Evolutionary conservation across 768 basidiomycete species (phyloP), one percentile per base, ranked within the genome.

Genomic region (Suillus cothurnatus): DNA sequence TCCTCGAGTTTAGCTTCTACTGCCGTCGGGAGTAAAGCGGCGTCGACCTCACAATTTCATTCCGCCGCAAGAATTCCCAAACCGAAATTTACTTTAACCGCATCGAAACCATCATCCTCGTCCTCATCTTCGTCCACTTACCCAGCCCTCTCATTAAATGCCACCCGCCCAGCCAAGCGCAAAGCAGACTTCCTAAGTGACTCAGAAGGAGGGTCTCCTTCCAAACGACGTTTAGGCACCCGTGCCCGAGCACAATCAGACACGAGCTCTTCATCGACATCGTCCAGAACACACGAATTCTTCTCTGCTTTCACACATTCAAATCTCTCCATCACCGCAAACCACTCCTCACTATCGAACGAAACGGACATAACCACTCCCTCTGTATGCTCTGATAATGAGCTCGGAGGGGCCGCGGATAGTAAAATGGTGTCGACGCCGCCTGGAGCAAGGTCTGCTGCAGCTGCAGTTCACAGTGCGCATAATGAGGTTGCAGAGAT

Each of bases 311-410:
- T 26, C 26, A 39, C 57, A 39, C 23, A 11, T 17, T 59, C 58
- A 39, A 59, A 41, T 41, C 19, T 41, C 28, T 41, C 39, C 19
- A 38, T 59, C 19, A 5, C 12, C 28, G 26, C 38, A 28, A 41
- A 38, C 11, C 58, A 59, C 38, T 59, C 57, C 23, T 39, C 70
- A 7, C 11, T n/a, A 57, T 55, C 69, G 31, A 77, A 76, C 19
- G 81, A 79, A 59, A 78, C 80, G 1, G 81, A 81, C 45, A 64
- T 81, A n/a, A 79, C 81, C 1, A 93, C 91, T 0, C 91, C 91
- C 0, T 92, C 90, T 0, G 78, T 93, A 19, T 89, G 86, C 70
- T 92, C 91, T 4, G 91, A 93, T 71, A 88, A 90, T 64, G 89
- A 88, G 49, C 81, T 74, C 38, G 79, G 85, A 38, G 70, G 69